Conservation (phyloP, 805 yeast species). For the Saccharomyces jurei region DNA sequence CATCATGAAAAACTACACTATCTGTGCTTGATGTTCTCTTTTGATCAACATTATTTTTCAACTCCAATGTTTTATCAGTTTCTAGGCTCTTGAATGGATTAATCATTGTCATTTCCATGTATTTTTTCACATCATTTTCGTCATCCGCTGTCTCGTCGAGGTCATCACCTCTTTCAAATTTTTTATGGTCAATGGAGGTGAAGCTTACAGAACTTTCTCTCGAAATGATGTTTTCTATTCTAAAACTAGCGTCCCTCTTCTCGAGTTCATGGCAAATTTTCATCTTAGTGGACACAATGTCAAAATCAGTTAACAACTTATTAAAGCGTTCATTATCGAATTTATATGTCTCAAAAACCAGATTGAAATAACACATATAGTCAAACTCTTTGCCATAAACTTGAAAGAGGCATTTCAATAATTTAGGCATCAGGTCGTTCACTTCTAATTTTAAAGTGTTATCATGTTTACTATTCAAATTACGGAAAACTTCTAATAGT, state of each 20-base stretch:
- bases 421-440: constrained; percentile 2
- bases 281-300: constrained; percentile 19
- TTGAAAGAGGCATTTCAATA: constrained; percentile 8
- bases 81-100: constrained; percentile 18
- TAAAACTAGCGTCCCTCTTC: constrained; percentile 14
- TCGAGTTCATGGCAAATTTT: constrained; percentile 25
- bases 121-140: constrained; percentile 17
- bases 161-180: constrained; percentile 1
- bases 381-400: constrained; percentile 27
- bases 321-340: constrained; percentile 9
- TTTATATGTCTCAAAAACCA: constrained; percentile 12
- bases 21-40: constrained; percentile 13
- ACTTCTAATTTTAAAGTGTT: neutral
- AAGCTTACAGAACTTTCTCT: neutral
- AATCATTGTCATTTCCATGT: constrained; percentile 31
- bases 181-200: neutral
- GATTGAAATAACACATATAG: constrained; percentile 17
- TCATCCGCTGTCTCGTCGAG: constrained; percentile 12
- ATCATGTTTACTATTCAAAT: neutral
- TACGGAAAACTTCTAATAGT: constrained; percentile 2
- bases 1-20: constrained; percentile 20
- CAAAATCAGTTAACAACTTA: constrained; percentile 8
- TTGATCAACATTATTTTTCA: neutral
- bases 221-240: constrained; percentile 4
- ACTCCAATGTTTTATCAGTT: neutral